These are phyloP conservation scores for Apiospora rasikravindrae DNA, from an alignment of 2,329 filamentous ascomycete species.

Conservation along the genomic window DNA sequence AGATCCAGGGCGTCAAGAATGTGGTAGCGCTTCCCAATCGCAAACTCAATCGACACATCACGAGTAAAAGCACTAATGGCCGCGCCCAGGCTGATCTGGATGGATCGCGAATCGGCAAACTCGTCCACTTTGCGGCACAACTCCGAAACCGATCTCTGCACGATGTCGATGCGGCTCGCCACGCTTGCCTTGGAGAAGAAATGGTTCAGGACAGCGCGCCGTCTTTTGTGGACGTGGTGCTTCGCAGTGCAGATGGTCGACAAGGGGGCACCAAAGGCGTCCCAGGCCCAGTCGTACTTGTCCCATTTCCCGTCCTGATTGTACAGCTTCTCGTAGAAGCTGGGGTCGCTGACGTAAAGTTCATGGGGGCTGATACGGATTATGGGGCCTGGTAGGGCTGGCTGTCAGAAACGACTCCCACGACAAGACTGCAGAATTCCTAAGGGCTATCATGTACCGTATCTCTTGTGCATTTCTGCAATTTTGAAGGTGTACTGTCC, in stretches of 20 bases:
- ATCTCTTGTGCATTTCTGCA: no score
- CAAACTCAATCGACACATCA: neutral
- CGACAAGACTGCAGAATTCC: no score
- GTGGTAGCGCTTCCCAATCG: neutral
- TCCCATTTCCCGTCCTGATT: conserved; percentile 37
- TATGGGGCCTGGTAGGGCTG: conserved; percentile 28
- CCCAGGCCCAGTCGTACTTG: conserved; percentile 27
- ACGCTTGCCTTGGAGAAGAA: conserved; percentile 42
- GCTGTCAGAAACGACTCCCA: no score
- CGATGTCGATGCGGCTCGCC: conserved; percentile 26
- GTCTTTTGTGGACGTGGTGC: conserved; percentile 40
- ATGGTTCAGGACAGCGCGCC: conserved; percentile 36
- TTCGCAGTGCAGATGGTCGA: conserved; percentile 27
- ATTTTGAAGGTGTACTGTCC: no score
- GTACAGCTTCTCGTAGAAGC: conserved; percentile 47
- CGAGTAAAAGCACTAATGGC: neutral
- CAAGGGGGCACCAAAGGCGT: no score
- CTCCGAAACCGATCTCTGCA: conserved; percentile 23
- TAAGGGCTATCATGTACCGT: no score
- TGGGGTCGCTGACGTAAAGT: conserved; percentile 28
- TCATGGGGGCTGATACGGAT: conserved; percentile 31
- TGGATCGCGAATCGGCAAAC: no score
- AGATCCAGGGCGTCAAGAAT: neutral
- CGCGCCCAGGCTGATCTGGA: no score
- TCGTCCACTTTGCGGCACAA: conserved; percentile 20